Evolutionary conservation across 1,284 basidiomycete species (phyloP).

Genomic region (Leccinum variabile): DNA sequence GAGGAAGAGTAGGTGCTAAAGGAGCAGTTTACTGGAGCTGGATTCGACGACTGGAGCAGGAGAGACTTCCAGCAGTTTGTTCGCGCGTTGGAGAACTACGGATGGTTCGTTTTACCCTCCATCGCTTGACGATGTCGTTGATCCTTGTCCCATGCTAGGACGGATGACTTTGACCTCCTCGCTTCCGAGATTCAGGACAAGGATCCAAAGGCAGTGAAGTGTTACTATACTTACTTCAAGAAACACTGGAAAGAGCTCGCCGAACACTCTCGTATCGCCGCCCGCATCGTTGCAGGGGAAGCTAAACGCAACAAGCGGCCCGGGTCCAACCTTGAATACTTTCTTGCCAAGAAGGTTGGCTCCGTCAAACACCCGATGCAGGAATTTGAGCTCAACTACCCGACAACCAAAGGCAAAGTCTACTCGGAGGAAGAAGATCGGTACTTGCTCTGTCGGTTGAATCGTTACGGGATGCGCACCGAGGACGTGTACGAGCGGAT

Average conservation of each 20-base stretch:
- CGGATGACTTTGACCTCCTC: slow-evolving; percentile 73
- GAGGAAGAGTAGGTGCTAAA: slow-evolving; percentile 84
- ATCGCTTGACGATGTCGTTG: not conserved
- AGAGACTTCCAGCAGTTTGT: slow-evolving; percentile 94
- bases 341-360: slow-evolving; percentile 78
- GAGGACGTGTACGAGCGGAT: slow-evolving; percentile 96
- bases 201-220: slow-evolving; percentile 75
- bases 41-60: slow-evolving; percentile 89
- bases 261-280: slow-evolving; percentile 83
- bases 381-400: slow-evolving; percentile 91
- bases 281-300: slow-evolving; percentile 81
- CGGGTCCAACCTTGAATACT: slow-evolving; percentile 70
- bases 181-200: slow-evolving; percentile 89
- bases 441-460: slow-evolving; percentile 89
- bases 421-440: slow-evolving; percentile 98
- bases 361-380: slow-evolving; percentile 89
- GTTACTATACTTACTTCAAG: slow-evolving; percentile 87
- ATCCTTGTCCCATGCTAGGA: slow-evolving; percentile 49
- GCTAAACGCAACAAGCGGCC: slow-evolving; percentile 81
- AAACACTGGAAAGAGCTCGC: slow-evolving; percentile 79
- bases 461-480: slow-evolving; percentile 88
- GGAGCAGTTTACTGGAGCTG: slow-evolving; percentile 74
- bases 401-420: slow-evolving; percentile 93
- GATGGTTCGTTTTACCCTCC: slow-evolving; percentile 58
- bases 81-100: slow-evolving; percentile 81